These are phyloP conservation scores for Thermomyces lanuginosus DNA, from an alignment of 2,329 filamentous ascomycete genomes.

Conservation along the genomic window DNA sequence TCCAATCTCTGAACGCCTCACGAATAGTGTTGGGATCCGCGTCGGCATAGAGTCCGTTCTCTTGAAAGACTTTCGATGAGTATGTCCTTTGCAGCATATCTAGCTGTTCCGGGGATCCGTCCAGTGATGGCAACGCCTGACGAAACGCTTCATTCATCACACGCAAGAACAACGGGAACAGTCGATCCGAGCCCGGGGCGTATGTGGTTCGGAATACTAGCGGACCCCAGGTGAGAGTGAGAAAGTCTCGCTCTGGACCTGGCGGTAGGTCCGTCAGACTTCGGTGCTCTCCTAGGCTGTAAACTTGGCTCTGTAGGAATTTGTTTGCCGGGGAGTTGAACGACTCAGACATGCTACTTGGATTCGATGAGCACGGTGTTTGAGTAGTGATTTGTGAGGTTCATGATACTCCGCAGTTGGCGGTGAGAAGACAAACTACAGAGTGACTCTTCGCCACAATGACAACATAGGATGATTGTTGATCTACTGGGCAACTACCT, in stretches of 20 bases:
- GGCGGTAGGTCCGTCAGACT: slow-evolving; percentile 13
- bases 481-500: too few relatives aligned
- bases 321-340: slow-evolving; percentile 7
- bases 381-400: too few relatives aligned
- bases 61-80: slow-evolving; percentile 13
- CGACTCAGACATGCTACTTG: background rate
- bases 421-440: too few relatives aligned
- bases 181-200: slow-evolving; percentile 11
- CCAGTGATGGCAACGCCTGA: slow-evolving; percentile 9
- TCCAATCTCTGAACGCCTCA: slow-evolving; percentile 15
- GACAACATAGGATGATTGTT: too few relatives aligned
- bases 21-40: slow-evolving; percentile 10
- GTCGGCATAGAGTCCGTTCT: slow-evolving; percentile 6
- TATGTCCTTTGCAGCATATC: slow-evolving; percentile 10
- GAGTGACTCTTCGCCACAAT: too few relatives aligned
- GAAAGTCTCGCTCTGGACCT: slow-evolving; percentile 14
- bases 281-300: slow-evolving; percentile 11
- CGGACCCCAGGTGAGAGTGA: slow-evolving; percentile 16
- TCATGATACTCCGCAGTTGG: too few relatives aligned
- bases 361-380: too few relatives aligned
- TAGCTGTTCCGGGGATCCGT: slow-evolving; percentile 11
- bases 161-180: slow-evolving; percentile 40
- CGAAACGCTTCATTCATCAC: slow-evolving; percentile 43
- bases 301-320: slow-evolving; percentile 16
- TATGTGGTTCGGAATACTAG: slow-evolving; percentile 16